Percentiles rank a stretch among this genome's conserved stretches.
phyloP scores from a whole-genome alignment of 108 stramenopile genomes.

The Fistulifera pelliculosa region DNA sequence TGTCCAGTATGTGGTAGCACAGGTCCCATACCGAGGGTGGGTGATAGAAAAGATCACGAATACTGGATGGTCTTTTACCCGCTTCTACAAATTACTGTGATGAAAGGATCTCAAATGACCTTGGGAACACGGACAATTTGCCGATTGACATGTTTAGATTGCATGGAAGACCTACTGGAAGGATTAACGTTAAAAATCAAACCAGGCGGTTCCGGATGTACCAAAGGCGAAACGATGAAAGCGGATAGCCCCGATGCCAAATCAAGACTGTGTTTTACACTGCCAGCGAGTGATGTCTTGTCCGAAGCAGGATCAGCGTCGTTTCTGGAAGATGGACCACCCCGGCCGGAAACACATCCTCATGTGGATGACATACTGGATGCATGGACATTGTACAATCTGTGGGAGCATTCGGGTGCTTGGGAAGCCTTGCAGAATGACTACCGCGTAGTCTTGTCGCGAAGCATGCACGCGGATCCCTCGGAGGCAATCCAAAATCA shows the following conservation, averaged over 20 bases:
- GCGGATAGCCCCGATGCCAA: not conserved
- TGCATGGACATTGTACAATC: conserved; percentile 52
- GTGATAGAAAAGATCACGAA: conserved; percentile 27
- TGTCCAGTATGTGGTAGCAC: conserved; percentile 46
- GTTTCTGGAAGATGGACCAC: conserved; percentile 44
- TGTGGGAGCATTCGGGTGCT: conserved; percentile 56
- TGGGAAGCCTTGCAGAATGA: conserved; percentile 58
- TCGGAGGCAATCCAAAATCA: conserved; percentile 9
- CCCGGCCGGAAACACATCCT: conserved; percentile 35
- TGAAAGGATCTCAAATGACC: conserved; percentile 39
- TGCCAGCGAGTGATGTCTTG: conserved; percentile 38
- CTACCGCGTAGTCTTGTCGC: conserved; percentile 31
- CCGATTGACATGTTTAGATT: conserved; percentile 46
- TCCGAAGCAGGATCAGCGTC: conserved; percentile 42
- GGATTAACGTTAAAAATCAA: conserved; percentile 26
- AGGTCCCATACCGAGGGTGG: conserved; percentile 30
- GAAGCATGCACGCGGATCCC: conserved; percentile 35
- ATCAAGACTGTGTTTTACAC: conserved; percentile 28
- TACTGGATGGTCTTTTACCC: conserved; percentile 61
- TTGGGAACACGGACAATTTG: conserved; percentile 46
- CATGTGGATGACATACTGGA: conserved; percentile 39
- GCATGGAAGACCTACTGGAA: conserved; percentile 48
- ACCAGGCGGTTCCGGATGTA: too few relatives aligned
- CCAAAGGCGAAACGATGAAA: not conserved
- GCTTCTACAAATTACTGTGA: conserved; percentile 40